These are phyloP conservation scores for Calocybe gangraenosa DNA, from an alignment of 768 basidiomycete species.

Conservation along the genomic window DNA sequence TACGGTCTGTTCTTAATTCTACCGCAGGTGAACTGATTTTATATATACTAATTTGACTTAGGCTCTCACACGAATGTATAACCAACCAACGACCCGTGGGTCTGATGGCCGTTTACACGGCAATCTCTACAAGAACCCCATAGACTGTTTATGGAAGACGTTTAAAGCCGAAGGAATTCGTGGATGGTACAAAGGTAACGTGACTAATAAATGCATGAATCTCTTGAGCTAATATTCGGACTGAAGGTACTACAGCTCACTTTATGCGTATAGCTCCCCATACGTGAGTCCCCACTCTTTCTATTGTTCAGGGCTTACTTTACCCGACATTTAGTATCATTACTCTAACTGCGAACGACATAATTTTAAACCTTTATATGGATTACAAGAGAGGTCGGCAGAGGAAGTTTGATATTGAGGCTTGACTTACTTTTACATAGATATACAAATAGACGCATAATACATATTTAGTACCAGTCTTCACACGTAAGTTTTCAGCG, in stretches of 20 bases:
- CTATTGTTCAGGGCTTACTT: not conserved
- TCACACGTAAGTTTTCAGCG: no score
- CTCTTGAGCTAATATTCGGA: slow-evolving; percentile 3
- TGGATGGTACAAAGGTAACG: slow-evolving; percentile 92
- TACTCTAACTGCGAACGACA: slow-evolving; percentile 84
- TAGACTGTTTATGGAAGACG: slow-evolving; percentile 98
- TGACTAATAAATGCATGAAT: not conserved
- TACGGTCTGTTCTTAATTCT: slow-evolving; percentile 43
- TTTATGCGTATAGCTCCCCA: slow-evolving; percentile 91
- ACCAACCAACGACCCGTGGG: slow-evolving; percentile 76
- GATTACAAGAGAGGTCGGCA: slow-evolving; percentile 28
- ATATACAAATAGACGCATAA: no score
- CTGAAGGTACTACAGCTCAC: slow-evolving; percentile 84
- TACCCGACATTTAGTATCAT: slow-evolving; percentile 56
- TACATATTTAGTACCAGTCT: no score
- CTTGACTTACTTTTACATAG: not conserved
- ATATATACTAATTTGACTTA: slow-evolving; percentile 21
- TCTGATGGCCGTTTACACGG: slow-evolving; percentile 73
- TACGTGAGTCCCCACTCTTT: slow-evolving; percentile 50
- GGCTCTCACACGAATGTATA: slow-evolving; percentile 93
- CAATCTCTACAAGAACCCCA: slow-evolving; percentile 82
- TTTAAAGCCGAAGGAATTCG: slow-evolving; percentile 81
- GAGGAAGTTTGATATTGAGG: slow-evolving; percentile 19
- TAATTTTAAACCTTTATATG: slow-evolving; percentile 69
- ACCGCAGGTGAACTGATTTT: slow-evolving; percentile 9